phyloP scores from a whole-genome alignment of 257 asterid species.

The Gentiana straminea region DNA sequence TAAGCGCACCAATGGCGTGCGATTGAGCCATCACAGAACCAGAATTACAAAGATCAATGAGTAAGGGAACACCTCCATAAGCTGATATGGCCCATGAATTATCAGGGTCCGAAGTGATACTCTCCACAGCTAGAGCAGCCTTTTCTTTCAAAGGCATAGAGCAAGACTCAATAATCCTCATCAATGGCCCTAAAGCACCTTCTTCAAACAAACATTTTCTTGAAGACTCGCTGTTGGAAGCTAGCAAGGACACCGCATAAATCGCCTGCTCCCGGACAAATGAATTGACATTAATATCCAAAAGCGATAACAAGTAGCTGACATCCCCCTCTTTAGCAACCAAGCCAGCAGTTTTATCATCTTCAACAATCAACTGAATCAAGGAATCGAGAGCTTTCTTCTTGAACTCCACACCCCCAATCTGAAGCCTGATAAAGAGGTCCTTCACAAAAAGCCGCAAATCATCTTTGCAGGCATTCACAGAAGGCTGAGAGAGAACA shows the following conservation, averaged over 20 bases:
- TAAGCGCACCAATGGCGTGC: constrained; percentile 61
- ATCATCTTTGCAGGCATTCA: constrained; percentile 42
- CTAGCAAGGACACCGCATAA: constrained; percentile 53
- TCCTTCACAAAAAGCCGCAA: constrained; percentile 51
- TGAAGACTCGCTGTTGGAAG: constrained; percentile 40
- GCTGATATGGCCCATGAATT: constrained; percentile 91
- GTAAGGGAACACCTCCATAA: constrained; percentile 63
- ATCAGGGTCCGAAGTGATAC: constrained; percentile 64
- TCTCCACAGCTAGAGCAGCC: constrained; percentile 74
- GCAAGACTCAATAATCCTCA: constrained; percentile 55
- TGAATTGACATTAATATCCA: constrained; percentile 39
- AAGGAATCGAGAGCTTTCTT: constrained; percentile 66
- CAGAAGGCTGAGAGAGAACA: constrained; percentile 72
- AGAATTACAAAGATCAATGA: constrained; percentile 59
- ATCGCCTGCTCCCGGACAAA: constrained; percentile 55
- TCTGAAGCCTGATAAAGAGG: constrained; percentile 76
- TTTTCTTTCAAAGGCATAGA: constrained; percentile 58
- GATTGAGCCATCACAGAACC: constrained; percentile 65
- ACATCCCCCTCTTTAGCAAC: constrained; percentile 58
- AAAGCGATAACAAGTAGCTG: constrained; percentile 39
- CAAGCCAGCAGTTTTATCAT: constrained; percentile 42
- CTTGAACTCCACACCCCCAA: constrained; percentile 80
- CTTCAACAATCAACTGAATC: constrained; percentile 45
- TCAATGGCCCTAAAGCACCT: constrained; percentile 77
- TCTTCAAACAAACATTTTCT: constrained; percentile 76